Percentiles rank a stretch among this genome's conserved stretches.
phyloP scores from a whole-genome alignment of 768 basidiomycete genomes.

The Fomitopsis pulvina region DNA sequence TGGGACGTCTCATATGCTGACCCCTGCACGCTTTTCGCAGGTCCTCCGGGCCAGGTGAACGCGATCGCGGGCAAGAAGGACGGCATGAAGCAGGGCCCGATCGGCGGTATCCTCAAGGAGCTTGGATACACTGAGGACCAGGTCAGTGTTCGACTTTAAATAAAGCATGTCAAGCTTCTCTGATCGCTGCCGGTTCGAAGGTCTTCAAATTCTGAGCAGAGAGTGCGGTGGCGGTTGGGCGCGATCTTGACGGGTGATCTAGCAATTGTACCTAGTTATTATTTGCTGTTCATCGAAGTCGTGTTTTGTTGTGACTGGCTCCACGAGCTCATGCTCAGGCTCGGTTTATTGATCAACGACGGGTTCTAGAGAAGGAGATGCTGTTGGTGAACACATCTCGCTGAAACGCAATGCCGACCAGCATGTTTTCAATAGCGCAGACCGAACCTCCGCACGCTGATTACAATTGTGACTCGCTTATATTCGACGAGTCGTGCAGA shows the following conservation, averaged over 20 bases:
- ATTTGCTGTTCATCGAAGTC: no score
- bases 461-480: no score
- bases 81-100: slow-evolving; percentile 78
- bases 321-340: no score
- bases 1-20: slow-evolving; percentile 3
- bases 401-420: no score
- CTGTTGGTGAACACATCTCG: no score
- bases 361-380: no score
- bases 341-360: no score
- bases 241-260: background rate
- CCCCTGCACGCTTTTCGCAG: slow-evolving; percentile 25
- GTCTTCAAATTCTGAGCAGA: slow-evolving; percentile 18
- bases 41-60: slow-evolving; percentile 86
- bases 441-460: no score
- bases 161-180: background rate
- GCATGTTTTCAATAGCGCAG: no score
- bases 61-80: slow-evolving; percentile 86
- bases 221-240: background rate
- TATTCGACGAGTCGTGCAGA: no score
- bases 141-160: slow-evolving; percentile 36
- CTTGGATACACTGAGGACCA: slow-evolving; percentile 82
- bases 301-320: no score
- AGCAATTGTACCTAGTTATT: no score
- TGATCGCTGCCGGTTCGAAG: slow-evolving; percentile 2
- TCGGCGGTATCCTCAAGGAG: slow-evolving; percentile 81